A percentile compares a stretch with the other conserved stretches of the same genome.
phyloP scores from a whole-genome alignment of 2,329 filamentous ascomycete species.

The Juglanconis sp. region DNA sequence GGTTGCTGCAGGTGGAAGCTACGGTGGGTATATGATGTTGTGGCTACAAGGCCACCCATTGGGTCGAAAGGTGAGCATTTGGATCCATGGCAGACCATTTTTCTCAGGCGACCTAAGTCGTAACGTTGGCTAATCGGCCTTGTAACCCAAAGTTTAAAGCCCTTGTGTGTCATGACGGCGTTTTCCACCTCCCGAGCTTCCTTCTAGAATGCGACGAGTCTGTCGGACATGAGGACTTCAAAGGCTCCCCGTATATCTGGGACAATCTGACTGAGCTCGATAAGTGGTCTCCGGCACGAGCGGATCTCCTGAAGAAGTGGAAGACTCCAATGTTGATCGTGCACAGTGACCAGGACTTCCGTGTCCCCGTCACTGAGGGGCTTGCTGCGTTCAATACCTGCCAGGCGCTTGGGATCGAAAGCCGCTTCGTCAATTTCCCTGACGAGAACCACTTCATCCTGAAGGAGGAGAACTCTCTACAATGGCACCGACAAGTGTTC shows the following conservation, averaged over 20 bases:
- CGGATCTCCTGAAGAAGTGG: conserved; percentile 55
- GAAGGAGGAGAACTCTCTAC: conserved; percentile 63
- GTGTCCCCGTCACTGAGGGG: conserved; percentile 46
- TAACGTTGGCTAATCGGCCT: conserved; percentile 13
- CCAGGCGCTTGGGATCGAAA: conserved; percentile 65
- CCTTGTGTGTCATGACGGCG: conserved; percentile 51
- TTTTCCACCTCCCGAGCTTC: conserved; percentile 32
- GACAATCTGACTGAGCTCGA: conserved; percentile 42
- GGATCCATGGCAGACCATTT: neutral
- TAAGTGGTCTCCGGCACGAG: conserved; percentile 48
- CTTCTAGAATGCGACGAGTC: conserved; percentile 25
- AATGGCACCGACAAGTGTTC: conserved; percentile 66
- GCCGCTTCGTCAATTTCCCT: conserved; percentile 67
- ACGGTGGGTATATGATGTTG: conserved; percentile 60
- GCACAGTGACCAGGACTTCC: conserved; percentile 67
- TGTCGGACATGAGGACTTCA: conserved; percentile 33
- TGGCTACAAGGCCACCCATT: conserved; percentile 55
- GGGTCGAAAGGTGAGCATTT: conserved; percentile 37
- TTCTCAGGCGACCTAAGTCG: too few relatives aligned
- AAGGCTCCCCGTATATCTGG: conserved; percentile 43
- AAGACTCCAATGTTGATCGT: conserved; percentile 49
- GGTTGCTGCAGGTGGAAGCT: conserved; percentile 50
- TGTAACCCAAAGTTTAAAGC: conserved; percentile 44
- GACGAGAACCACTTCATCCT: conserved; percentile 71
- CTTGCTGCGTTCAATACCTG: conserved; percentile 69